A percentile compares a stretch with the other conserved stretches of the same genome.
Conservation (phyloP, 169 alveolate genomes). For the Cryptosporidium baileyi region DNA sequence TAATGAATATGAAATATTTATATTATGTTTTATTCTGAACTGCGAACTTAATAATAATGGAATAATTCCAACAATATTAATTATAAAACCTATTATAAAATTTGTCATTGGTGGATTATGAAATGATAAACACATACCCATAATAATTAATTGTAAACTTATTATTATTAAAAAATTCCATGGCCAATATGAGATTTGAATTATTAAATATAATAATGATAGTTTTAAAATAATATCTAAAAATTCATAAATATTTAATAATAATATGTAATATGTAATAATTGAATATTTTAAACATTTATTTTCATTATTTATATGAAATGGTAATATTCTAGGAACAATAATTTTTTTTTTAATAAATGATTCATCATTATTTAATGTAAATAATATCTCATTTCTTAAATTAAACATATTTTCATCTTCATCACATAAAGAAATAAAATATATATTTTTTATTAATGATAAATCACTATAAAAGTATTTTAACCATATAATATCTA, state of each 20-base stretch:
- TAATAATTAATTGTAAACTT: background rate
- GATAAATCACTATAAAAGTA: background rate
- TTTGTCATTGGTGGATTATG: slow-evolving; percentile 65
- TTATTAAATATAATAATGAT: background rate
- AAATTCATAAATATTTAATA: slow-evolving; percentile 15
- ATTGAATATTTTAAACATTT: background rate
- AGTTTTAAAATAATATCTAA: slow-evolving; percentile 11
- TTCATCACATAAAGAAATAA: slow-evolving; percentile 1
- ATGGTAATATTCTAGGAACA: slow-evolving; percentile 51
- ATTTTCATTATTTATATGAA: background rate
- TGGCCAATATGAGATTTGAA: slow-evolving; percentile 51
- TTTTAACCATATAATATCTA: slow-evolving; percentile 10
- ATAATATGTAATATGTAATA: background rate
- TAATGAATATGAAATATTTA: slow-evolving; percentile 18
- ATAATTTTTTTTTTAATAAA: background rate
- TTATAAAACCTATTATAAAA: slow-evolving; percentile 18
- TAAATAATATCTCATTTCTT: background rate
- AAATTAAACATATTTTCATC: no score
- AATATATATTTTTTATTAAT: background rate
- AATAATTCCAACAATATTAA: slow-evolving; percentile 35
- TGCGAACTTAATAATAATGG: slow-evolving; percentile 41
- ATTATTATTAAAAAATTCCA: slow-evolving; percentile 47
- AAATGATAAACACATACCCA: slow-evolving; percentile 45
- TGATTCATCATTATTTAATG: background rate
- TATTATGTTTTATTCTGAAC: slow-evolving; percentile 26